Percentiles rank a stretch among this genome's conserved stretches.
Conservation (phyloP, 2,329 filamentous ascomycete genomes). For the Hyphodiscus sp. region DNA sequence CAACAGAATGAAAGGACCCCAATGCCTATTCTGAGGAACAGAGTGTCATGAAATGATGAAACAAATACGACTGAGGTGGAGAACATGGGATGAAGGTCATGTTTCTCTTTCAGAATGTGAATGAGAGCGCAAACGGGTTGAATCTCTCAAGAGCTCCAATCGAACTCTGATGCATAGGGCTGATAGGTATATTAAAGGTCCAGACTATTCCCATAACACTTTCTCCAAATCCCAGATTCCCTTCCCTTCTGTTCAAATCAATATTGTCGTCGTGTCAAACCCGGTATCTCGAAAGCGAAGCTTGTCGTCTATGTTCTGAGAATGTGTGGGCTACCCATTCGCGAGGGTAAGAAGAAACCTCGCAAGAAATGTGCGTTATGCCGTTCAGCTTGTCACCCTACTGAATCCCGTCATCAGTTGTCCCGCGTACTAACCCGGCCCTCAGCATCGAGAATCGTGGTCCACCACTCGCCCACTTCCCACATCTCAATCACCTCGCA, state of each 20-base stretch:
- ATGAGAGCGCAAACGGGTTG: background rate
- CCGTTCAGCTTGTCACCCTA: background rate
- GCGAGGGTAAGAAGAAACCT: too few species aligned
- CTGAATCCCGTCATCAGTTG: background rate
- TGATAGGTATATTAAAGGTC: too few species aligned
- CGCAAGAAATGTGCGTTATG: background rate
- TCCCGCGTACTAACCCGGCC: background rate
- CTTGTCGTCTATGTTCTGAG: too few species aligned
- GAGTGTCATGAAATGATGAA: background rate
- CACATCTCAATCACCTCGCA: background rate
- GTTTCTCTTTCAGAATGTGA: background rate
- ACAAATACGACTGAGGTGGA: background rate
- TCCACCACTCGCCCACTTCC: background rate
- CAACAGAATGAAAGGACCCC: background rate
- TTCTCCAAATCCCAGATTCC: too few species aligned
- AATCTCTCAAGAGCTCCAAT: background rate
- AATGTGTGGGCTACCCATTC: too few species aligned
- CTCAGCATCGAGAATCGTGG: background rate
- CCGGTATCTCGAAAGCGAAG: too few species aligned
- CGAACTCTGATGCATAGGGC: too few species aligned
- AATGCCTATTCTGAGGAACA: background rate
- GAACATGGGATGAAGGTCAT: background rate
- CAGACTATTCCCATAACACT: too few species aligned
- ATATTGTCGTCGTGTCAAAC: too few species aligned
- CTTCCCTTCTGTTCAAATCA: too few species aligned